Conservation (phyloP, 2,329 filamentous ascomycete genomes). For the Beauveria sp. region DNA sequence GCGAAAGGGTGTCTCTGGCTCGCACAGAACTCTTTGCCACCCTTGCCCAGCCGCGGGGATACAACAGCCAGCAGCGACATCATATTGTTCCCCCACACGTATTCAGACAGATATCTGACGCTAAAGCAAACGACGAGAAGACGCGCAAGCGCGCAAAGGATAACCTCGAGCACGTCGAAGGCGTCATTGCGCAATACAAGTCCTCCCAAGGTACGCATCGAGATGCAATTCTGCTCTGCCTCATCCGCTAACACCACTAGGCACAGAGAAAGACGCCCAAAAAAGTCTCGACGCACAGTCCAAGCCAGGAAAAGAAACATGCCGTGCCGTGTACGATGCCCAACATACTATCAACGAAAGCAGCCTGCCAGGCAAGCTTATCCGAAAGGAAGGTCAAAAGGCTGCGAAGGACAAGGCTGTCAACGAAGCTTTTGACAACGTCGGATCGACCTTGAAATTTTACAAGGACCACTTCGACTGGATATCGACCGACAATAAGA, state of each 20-base stretch:
- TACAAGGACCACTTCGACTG: constrained; percentile 42
- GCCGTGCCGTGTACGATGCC: constrained; percentile 39
- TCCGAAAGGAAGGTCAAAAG: constrained; percentile 36
- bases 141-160: constrained; percentile 29
- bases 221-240: no score
- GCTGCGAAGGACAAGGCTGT: constrained; percentile 33
- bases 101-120: constrained; percentile 30
- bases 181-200: constrained; percentile 21
- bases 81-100: constrained; percentile 33
- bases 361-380: constrained; percentile 34
- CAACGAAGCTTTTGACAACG: constrained; percentile 44
- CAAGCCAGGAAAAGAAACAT: constrained; percentile 20
- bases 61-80: constrained; percentile 14
- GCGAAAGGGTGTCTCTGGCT: constrained; percentile 23
- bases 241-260: constrained; percentile 13
- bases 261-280: constrained; percentile 8
- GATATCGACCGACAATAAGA: constrained; percentile 44
- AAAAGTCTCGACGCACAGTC: not conserved
- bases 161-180: constrained; percentile 31
- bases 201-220: constrained; percentile 20
- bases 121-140: constrained; percentile 30
- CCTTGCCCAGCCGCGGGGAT: constrained; percentile 26
- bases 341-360: constrained; percentile 28
- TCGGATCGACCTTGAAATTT: constrained; percentile 41
- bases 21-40: constrained; percentile 29